Evolutionary conservation across 495 filamentous ascomycete species (phyloP).

Genomic region (Penicillium fimorum): DNA sequence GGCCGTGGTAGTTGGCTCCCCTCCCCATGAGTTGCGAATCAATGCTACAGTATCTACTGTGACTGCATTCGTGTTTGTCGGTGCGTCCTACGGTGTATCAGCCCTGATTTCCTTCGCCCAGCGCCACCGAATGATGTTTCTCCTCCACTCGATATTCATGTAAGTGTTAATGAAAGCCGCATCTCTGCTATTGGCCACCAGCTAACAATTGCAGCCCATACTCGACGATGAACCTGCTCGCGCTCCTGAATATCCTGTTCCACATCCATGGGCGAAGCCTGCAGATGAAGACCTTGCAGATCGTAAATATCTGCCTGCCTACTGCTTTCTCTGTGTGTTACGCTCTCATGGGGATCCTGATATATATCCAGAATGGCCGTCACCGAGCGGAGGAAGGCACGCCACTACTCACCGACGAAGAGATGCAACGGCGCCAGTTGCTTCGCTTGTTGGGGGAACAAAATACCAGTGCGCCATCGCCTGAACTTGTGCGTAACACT

Average conservation of each 20-base stretch:
- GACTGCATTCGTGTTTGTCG: neutral
- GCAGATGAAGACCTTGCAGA: slow-evolving; percentile 25
- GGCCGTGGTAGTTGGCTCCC: neutral
- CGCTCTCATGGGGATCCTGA: slow-evolving; percentile 27
- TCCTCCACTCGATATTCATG: neutral
- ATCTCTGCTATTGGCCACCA: neutral
- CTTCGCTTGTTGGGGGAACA: slow-evolving; percentile 30
- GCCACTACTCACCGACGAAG: slow-evolving; percentile 35
- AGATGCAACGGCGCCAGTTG: slow-evolving; percentile 41
- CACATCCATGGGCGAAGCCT: slow-evolving; percentile 31
- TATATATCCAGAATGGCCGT: slow-evolving; percentile 20
- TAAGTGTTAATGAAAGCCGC: neutral
- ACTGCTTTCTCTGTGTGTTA: slow-evolving; percentile 27
- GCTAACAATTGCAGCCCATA: slow-evolving; percentile 24
- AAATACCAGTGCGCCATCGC: slow-evolving; percentile 16
- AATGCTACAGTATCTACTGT: neutral
- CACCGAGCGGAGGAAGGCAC: slow-evolving; percentile 18
- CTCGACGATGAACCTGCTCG: slow-evolving; percentile 28
- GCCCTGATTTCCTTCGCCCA: neutral
- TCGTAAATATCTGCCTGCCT: slow-evolving; percentile 27
- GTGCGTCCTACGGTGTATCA: neutral
- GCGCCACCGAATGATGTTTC: neutral
- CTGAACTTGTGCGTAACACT: slow-evolving; percentile 31
- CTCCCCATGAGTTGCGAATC: neutral
- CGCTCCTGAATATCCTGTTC: slow-evolving; percentile 34